These are phyloP conservation scores for Aspergillus ellipticus DNA, from an alignment of 495 filamentous ascomycete genomes.

Conservation along the genomic window DNA sequence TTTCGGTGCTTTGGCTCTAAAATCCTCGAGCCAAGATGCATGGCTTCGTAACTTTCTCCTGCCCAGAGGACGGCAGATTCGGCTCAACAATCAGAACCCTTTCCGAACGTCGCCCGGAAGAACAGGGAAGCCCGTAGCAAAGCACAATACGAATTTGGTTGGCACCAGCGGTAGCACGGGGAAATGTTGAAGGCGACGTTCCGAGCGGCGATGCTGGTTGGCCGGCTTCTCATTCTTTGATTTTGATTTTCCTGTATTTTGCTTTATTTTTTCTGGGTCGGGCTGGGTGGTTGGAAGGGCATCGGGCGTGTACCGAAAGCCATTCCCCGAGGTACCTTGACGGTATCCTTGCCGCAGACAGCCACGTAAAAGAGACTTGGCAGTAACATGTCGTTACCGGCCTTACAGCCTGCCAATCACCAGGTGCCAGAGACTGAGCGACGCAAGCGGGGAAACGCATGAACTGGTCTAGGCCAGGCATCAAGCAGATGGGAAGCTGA, in stretches of 20 bases:
- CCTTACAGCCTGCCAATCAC: constrained; percentile 7
- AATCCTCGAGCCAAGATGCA: constrained; percentile 8
- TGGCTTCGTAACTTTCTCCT: constrained; percentile 9
- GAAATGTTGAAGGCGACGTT: constrained; percentile 19
- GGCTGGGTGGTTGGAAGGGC: constrained; percentile 15
- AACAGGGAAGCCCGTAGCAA: constrained; percentile 7
- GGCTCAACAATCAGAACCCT: constrained; percentile 16
- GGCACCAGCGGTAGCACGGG: constrained; percentile 23
- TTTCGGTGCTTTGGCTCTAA: constrained; percentile 4
- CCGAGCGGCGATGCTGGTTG: constrained; percentile 11
- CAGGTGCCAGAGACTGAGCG: background rate
- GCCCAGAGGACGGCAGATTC: constrained; percentile 19
- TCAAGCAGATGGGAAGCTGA: no score
- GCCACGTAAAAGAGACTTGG: constrained; percentile 18
- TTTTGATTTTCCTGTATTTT: background rate
- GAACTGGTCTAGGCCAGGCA: background rate
- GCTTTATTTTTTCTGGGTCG: constrained; percentile 6
- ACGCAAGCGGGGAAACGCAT: constrained; percentile 15
- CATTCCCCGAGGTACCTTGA: constrained; percentile 21
- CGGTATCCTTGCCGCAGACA: constrained; percentile 22
- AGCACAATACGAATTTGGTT: constrained; percentile 17
- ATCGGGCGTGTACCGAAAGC: constrained; percentile 33
- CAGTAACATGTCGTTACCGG: constrained; percentile 15
- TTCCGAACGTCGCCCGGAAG: constrained; percentile 21
- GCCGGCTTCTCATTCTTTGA: background rate